These are phyloP conservation scores for Lumnitzera littorea DNA, from an alignment of 345 rosid species.

Conservation along the genomic window DNA sequence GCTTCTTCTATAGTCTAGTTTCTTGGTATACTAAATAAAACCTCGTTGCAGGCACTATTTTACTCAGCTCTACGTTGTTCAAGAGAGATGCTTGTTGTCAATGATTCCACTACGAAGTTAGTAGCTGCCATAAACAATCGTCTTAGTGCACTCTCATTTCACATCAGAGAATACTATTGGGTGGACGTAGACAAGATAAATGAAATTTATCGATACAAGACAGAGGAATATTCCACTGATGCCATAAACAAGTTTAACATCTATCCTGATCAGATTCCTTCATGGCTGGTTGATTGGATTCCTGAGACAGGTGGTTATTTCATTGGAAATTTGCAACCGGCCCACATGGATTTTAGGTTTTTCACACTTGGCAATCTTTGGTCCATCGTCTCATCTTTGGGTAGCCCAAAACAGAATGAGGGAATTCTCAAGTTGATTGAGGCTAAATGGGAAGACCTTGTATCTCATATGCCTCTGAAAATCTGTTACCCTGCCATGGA, in stretches of 20 bases:
- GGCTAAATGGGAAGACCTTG: conserved; percentile 89
- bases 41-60: conserved; percentile 64
- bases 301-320: conserved; percentile 86
- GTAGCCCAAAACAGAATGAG: conserved; percentile 63
- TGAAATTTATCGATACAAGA: conserved; percentile 90
- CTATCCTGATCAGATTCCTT: conserved; percentile 93
- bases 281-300: conserved; percentile 93
- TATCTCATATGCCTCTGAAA: conserved; percentile 92
- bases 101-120: conserved; percentile 72
- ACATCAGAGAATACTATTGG: conserved; percentile 91
- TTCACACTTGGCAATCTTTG: conserved; percentile 94
- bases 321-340: conserved; percentile 90
- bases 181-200: conserved; percentile 74
- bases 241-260: conserved; percentile 93
- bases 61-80: conserved; percentile 87
- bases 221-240: conserved; percentile 84
- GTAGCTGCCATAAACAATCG: conserved; percentile 80
- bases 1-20: no score
- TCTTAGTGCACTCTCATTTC: conserved; percentile 84
- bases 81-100: conserved; percentile 75
- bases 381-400: conserved; percentile 69
- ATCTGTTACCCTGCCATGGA: conserved; percentile 89
- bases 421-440: conserved; percentile 69
- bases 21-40: conserved; percentile 4
- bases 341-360: conserved; percentile 98